Conservation (phyloP, 2,329 filamentous ascomycete species). For the Aspergillus sp. region DNA sequence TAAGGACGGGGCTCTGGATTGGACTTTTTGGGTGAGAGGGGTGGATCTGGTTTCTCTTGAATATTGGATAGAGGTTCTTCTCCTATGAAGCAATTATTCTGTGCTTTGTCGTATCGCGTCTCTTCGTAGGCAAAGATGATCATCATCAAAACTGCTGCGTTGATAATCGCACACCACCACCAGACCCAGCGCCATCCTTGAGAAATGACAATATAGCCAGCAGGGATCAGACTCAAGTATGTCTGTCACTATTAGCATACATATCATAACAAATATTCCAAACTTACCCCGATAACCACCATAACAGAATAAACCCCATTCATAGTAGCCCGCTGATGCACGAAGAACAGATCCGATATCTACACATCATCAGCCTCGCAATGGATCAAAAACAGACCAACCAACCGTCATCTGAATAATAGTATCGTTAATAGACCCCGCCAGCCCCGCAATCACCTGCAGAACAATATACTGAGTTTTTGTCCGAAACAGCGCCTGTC, state of each 20-base stretch:
- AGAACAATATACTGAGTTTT: slow-evolving; percentile 2
- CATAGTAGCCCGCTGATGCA: slow-evolving; percentile 6
- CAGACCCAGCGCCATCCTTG: slow-evolving; percentile 50
- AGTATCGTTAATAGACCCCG: slow-evolving; percentile 7
- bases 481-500: background rate
- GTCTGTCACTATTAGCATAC: background rate
- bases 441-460: slow-evolving; percentile 4
- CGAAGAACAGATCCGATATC: slow-evolving; percentile 11
- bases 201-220: slow-evolving; percentile 28
- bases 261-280: background rate
- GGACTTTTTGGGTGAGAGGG: background rate
- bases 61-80: background rate
- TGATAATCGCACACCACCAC: slow-evolving; percentile 45
- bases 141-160: slow-evolving; percentile 34
- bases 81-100: background rate
- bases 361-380: background rate
- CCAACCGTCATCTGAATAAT: slow-evolving; percentile 9
- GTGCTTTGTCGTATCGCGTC: slow-evolving; percentile 21
- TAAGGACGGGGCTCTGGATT: background rate
- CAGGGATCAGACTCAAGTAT: slow-evolving; percentile 8
- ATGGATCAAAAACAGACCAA: background rate
- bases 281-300: background rate
- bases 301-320: slow-evolving; percentile 4
- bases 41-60: slow-evolving; percentile 2
- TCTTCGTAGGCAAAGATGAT: slow-evolving; percentile 46